Base-by-base conservation (phyloP, 2,329 filamentous ascomycete species). In the Colletotrichum camelliae region DNA sequence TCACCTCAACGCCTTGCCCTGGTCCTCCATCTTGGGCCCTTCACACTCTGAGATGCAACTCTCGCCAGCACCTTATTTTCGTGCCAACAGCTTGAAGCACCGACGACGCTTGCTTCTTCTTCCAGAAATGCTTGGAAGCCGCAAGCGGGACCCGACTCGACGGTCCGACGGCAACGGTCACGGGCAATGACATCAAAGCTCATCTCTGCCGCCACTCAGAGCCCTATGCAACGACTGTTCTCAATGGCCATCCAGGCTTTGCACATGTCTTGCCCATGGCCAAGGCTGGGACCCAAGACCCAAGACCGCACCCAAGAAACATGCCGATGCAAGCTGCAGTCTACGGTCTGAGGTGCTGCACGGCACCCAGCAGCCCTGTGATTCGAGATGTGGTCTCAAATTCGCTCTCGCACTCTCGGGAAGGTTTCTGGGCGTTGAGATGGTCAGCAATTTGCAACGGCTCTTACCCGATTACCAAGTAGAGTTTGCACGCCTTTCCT, bases 121-220 rank as follows among this genome's bases (percentile, higher is more conserved):
- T 76, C 74, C 70, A 76, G 74, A 76, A 76, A 37, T 27, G 52
- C 43, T 57, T 74, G 64, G 64, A 73, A 75, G 39, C 48, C 33
- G 31, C 33, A 72, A 29, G 69, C 55, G 64, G 43, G 48, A 60
- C 72, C 64, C 57, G 29, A 65, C 7, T 65, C 64, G 21, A 60
- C 48, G 70, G 70, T 69, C 74, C 65, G 64, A 73, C 65, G 48
- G 65, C 60, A 72, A 67, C 48, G 33, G 24, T 57, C 16, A 61
- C 58, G 48, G 33, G 21, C 58, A 33, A 60, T 29, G 13, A 10
- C 39, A n/a, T 43, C 18, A 68, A 68, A 68, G 21, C 29, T 39
- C 37, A 15, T 8, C 16, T 33, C 16, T 62, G 24, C 57, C n/a
- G 55, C 67, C 31, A 37, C 31, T 27, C 67, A 27, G 39, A 7